Evolutionary conservation across 2,329 filamentous ascomycete species (phyloP).

Genomic region (Ascochyta koolunga): DNA sequence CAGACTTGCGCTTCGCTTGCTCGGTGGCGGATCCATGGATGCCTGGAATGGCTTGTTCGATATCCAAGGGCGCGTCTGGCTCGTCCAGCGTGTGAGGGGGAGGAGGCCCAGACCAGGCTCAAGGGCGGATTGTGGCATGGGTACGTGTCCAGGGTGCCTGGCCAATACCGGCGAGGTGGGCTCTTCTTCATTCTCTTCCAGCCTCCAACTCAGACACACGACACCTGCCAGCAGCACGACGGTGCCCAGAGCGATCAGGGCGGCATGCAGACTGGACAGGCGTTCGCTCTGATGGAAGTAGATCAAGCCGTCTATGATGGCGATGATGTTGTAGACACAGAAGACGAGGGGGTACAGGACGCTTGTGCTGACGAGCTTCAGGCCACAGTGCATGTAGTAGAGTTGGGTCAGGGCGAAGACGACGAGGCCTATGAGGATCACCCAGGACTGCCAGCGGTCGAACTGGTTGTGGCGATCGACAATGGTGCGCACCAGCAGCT

Average conservation of each 20-base stretch:
- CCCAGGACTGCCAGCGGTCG: constrained; percentile 92
- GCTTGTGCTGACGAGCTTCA: constrained; percentile 94
- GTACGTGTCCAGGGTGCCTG: constrained; percentile 47
- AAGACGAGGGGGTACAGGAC: constrained; percentile 97
- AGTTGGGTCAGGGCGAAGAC: constrained; percentile 85
- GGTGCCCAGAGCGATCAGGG: constrained; percentile 85
- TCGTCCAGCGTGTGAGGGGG: constrained; percentile 70
- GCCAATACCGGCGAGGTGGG: constrained; percentile 51
- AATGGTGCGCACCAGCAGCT: constrained; percentile 86
- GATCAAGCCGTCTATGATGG: constrained; percentile 94
- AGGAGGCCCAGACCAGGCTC: constrained; percentile 83
- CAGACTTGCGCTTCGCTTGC: constrained; percentile 33
- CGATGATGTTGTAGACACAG: constrained; percentile 98
- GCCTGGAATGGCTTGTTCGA: constrained; percentile 39
- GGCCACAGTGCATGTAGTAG: constrained; percentile 91
- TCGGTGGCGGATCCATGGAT: constrained; percentile 33
- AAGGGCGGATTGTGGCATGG: constrained; percentile 67
- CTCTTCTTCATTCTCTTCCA: constrained; percentile 75
- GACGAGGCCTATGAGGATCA: constrained; percentile 82
- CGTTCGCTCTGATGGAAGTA: constrained; percentile 91
- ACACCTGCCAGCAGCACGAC: constrained; percentile 85
- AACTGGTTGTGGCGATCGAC: constrained; percentile 91
- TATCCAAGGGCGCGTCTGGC: constrained; percentile 32
- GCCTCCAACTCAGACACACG: constrained; percentile 88
- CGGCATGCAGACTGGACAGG: constrained; percentile 75